Evolutionary conservation across 1,139 yeast genomes (phyloP).

Genomic region (Debaryomyces udenii): DNA sequence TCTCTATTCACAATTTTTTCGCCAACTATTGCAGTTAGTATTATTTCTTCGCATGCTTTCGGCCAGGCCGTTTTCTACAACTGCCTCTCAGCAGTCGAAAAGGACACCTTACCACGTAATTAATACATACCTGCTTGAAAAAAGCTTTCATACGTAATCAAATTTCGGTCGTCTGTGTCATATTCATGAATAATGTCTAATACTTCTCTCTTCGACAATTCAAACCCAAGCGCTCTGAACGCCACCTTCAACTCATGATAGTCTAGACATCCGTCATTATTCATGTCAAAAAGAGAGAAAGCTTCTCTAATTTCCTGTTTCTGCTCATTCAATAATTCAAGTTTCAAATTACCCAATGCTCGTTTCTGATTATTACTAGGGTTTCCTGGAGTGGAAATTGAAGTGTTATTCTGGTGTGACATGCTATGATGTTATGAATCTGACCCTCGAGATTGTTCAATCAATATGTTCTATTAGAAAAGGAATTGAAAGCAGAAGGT

Average conservation of each 20-base stretch:
- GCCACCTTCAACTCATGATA: slow-evolving; percentile 94
- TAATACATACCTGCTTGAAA: slow-evolving; percentile 63
- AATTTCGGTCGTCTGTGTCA: slow-evolving; percentile 73
- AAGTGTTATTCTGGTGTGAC: slow-evolving; percentile 19
- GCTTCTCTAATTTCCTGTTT: slow-evolving; percentile 94
- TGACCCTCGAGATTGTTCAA: slow-evolving; percentile 5
- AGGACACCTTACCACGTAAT: background rate
- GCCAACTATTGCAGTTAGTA: slow-evolving; percentile 53
- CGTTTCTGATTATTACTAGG: slow-evolving; percentile 24
- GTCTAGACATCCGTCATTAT: slow-evolving; percentile 86
- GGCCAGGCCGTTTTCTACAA: slow-evolving; percentile 2
- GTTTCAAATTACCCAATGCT: slow-evolving; percentile 43
- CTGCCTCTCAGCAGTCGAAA: background rate
- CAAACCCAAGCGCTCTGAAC: slow-evolving; percentile 92
- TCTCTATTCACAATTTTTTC: slow-evolving; percentile 80
- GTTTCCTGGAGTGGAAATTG: slow-evolving; percentile 17
- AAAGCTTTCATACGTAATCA: slow-evolving; percentile 81
- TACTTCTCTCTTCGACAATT: slow-evolving; percentile 76
- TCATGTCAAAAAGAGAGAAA: slow-evolving; percentile 88
- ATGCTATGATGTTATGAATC: slow-evolving; percentile 12
- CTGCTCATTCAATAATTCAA: slow-evolving; percentile 83
- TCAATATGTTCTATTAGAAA: slow-evolving; percentile 5
- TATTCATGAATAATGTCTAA: slow-evolving; percentile 79
- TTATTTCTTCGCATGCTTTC: slow-evolving; percentile 25
- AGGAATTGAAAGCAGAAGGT: too few relatives aligned